phyloP scores from a whole-genome alignment of 73 alveolate genomes.

The Paramecium tetraurelia region DNA sequence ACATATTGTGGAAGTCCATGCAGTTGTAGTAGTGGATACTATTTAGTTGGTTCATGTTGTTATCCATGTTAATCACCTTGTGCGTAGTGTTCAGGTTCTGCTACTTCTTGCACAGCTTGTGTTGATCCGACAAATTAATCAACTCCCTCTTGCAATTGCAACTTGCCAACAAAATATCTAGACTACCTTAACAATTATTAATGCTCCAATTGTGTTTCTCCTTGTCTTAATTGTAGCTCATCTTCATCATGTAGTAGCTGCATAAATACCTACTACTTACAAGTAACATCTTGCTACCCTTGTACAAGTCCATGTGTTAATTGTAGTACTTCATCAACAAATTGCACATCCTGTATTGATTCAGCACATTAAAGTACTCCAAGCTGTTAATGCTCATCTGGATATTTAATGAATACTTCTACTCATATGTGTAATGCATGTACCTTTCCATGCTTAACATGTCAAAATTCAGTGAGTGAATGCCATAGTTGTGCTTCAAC shows the following conservation, averaged over 20 bases:
- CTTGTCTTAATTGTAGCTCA: not conserved
- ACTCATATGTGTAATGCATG: not conserved
- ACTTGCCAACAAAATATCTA: not conserved
- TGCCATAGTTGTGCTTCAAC: not conserved
- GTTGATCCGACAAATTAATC: not conserved
- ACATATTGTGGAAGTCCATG: not conserved
- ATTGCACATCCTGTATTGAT: constrained; percentile 18
- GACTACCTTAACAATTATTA: not conserved
- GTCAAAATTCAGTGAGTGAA: not conserved
- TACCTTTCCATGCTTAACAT: not conserved
- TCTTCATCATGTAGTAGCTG: not conserved
- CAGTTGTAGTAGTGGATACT: not conserved
- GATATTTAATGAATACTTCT: not conserved
- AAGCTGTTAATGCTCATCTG: not conserved
- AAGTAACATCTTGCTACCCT: not conserved
- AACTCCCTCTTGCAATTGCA: not conserved
- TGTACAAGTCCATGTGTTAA: not conserved
- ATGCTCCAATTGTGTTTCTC: not conserved
- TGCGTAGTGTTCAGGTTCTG: not conserved
- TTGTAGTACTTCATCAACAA: not conserved
- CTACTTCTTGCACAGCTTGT: constrained; percentile 1
- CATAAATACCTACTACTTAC: not conserved
- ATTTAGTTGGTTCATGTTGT: not conserved
- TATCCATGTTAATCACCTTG: not conserved
- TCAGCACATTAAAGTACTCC: not conserved